These are phyloP conservation scores for Tolypocladium ovalisporum DNA, from an alignment of 2,329 filamentous ascomycete genomes.

Conservation along the genomic window DNA sequence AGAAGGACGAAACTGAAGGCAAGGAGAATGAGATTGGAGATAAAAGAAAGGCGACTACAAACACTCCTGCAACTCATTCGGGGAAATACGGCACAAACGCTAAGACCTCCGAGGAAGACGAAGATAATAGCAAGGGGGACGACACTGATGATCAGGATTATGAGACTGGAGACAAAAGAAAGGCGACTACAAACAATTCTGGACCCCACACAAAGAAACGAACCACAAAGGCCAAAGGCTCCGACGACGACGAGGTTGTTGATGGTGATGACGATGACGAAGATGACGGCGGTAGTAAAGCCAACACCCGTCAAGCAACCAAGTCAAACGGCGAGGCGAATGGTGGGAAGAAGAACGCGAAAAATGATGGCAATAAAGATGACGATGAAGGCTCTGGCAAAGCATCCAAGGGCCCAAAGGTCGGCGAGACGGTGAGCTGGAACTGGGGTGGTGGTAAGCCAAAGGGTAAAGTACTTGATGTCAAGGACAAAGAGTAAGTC, in stretches of 20 bases:
- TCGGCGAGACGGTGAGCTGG: slow-evolving; percentile 34
- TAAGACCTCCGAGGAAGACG: slow-evolving; percentile 3
- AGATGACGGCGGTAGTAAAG: neutral
- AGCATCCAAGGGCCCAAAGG: slow-evolving; percentile 20
- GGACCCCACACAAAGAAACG: slow-evolving; percentile 4
- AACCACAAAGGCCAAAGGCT: slow-evolving; percentile 1
- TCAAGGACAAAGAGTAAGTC: slow-evolving; percentile 29
- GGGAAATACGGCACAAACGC: no score
- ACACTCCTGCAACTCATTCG: no score
- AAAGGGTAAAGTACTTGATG: slow-evolving; percentile 31
- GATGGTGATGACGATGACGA: slow-evolving; percentile 2
- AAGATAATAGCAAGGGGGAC: slow-evolving; percentile 4
- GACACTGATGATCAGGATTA: slow-evolving; percentile 5
- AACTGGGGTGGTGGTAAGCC: slow-evolving; percentile 33
- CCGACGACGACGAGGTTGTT: neutral
- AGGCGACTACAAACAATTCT: slow-evolving; percentile 8
- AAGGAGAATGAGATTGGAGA: no score
- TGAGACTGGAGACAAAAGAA: slow-evolving; percentile 16
- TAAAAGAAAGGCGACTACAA: no score
- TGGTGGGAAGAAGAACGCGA: neutral
- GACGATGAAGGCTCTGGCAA: neutral
- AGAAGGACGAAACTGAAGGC: no score
- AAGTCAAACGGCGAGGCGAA: neutral
- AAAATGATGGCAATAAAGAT: no score
- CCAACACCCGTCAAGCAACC: neutral